Base-by-base conservation (phyloP, 768 basidiomycete genomes). In the Dioszegia crocea region DNA sequence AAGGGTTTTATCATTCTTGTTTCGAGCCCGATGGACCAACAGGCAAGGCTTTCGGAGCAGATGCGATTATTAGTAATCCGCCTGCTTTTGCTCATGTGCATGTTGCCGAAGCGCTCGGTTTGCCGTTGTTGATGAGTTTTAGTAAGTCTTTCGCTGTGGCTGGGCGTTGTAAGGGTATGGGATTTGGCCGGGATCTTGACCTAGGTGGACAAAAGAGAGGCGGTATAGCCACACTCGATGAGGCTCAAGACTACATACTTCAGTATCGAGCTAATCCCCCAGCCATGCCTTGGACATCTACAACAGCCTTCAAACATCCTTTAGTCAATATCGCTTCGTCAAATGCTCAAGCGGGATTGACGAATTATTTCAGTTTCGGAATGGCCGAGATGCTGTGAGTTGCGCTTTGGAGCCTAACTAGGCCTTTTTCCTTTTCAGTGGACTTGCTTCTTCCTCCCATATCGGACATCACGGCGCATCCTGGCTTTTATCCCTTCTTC, bases 281-380 rank as follows among this genome's bases (percentile, higher is more conserved):
- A 86, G 85, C 84, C 5, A 86, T 86, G 85, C 85, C 85, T 33
- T 86, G 85, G 84, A 80, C 80, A 47, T 80, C 84, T 0, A 85
- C 82, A 0, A 78, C 78, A 1, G 71, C 80, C 11, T 86, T 86
- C 66, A 80, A 83, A 0, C 85, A 86, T 70, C 85, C 85, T 3
- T 78, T 86, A 17, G 85, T 85, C 57, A 83, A 82, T 57, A 81
- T 86, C 73, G 80, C 79, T 33, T 68, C 77, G 10, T 81, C 82
- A 4, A 85, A 86, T 59, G 83, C 84, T 2, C 79, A 82, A 53
- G 69, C 70, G 12, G 79, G 82, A 0, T 78, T 85, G 27, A 83
- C 82, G 14, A 85, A 85, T 67, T 83, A 83, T 64, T 75, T 85
- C 36, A 83, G 79, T 54, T 86, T 83, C 59, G 81, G 81, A 0